Base-by-base conservation (phyloP, 495 filamentous ascomycete species). In the Podospora didyma region DNA sequence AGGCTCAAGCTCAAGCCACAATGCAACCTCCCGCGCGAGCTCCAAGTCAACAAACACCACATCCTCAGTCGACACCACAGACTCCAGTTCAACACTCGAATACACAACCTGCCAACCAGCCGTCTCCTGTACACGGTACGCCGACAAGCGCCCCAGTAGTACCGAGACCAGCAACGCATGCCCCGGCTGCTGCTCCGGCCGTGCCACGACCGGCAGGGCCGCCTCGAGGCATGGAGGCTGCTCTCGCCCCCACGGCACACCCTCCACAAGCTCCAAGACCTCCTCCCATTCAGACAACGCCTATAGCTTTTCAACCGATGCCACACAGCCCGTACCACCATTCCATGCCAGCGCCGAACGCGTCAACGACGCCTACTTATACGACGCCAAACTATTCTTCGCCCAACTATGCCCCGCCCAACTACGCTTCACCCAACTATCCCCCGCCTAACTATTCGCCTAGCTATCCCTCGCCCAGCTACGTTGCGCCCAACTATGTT, bases 71-170 rank as follows among this genome's bases (percentile, higher is more conserved):
- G 6, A 54, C 55, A 60, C 17, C 59, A 31, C 56, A 60, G 34
- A 20, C 54, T 47, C 60, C 62, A 47, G 63, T 34, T 55, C 69
- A 58, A 10, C 21, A 42, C 12, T n/a, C 62, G 20, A 46, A 55
- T 19, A 21, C 59, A 6, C 69, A 69, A 31, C 60, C 70, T n/a
- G 70, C 69, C 37, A 67, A 71, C 12, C 53, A 54, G 31, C 12
- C 22, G 5, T 63, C 70, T 10, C 54, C 63, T 34, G 65, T 73
- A 52, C 64, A 70, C 2, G 9, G 9, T 9, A 31, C 26, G 26
- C 67, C 73, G 7, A 62, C 72, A 12, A 45, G 70, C 2, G 65
- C 71, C 7, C 73, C 77, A 4, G 24, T 59, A 16, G 44, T 21
- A 1, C 51, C 62, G 2, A 61, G 62, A 22, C 62, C 63, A n/a